Evolutionary conservation across 805 yeast species (phyloP), one percentile per base, ranked within the genome.

Genomic region (Ogataea allantospora): DNA sequence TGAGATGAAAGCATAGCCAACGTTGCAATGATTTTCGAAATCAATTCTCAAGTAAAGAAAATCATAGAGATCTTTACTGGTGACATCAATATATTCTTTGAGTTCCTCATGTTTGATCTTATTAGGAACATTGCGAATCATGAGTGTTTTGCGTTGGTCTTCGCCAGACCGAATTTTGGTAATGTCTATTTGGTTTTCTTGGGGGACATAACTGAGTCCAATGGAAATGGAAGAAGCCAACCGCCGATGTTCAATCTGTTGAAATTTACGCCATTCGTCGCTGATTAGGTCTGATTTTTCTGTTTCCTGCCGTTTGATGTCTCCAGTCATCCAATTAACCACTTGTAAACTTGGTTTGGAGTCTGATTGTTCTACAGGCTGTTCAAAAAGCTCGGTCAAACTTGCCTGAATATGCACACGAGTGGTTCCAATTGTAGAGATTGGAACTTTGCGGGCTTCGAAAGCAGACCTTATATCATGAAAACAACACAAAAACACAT

Each of bases 61-160:
- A 27, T 65, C 65, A 40, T 63, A 66, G 7, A 58, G 48, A 22
- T 59, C 51, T 44, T 55, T 49, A 51, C 69, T 71, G 3, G 77
- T 71, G 17, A 48, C 58, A 46, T 75, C 77, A 21, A 75, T 53
- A 48, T 68, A 67, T 20, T 61, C 63, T 44, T 74, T 70, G 27
- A 75, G 61, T 46, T 67, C 65, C 22, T 63, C 57, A 44, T 71
- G 75, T 30, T 58, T 67, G 20, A 73, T 63, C 48, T 71, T 73
- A 52, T 75, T 75, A 20, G 80, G 80, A 29, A 75, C 73, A 42
- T 75, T 75, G 37, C 76, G 64, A 22, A 75, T 63, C 80, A 75
- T 73, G 26, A 75, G 50, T 0, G 80, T 74, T 7, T 66, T 68
- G 25, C 80, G 58, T 24, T 59, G 57, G 43, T 75, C 79, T 23